Evolutionary conservation across 208 protist genomes (phyloP).

Genomic region (Trypanosomatidae sp.): DNA sequence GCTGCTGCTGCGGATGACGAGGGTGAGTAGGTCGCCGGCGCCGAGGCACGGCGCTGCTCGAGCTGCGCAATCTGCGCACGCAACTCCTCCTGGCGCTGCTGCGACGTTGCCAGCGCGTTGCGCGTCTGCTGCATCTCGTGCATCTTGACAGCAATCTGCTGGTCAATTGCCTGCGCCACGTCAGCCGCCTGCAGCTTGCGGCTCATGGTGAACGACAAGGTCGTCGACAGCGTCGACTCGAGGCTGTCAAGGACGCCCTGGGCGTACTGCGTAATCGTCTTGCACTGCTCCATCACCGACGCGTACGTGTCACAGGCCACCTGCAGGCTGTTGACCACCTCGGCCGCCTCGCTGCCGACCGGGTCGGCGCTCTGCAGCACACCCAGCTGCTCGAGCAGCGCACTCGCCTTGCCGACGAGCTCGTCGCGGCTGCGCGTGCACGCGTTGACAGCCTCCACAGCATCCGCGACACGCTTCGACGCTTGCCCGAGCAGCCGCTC

Average conservation of each 20-base stretch:
- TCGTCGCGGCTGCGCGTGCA: slow-evolving; percentile 19
- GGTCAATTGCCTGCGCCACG: slow-evolving; percentile 36
- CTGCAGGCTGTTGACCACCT: slow-evolving; percentile 63
- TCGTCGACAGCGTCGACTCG: slow-evolving; percentile 22
- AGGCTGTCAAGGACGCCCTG: slow-evolving; percentile 35
- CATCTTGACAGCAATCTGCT: slow-evolving; percentile 63
- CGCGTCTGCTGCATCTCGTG: slow-evolving; percentile 30
- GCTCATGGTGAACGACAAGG: slow-evolving; percentile 45
- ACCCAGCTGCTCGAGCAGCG: slow-evolving; percentile 27
- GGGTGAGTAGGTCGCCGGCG: too few relatives aligned
- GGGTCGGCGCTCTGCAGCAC: slow-evolving; percentile 66
- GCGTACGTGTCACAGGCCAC: slow-evolving; percentile 38
- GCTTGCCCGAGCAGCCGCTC: slow-evolving; percentile 29
- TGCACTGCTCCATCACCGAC: slow-evolving; percentile 34
- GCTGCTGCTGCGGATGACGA: slow-evolving; percentile 1
- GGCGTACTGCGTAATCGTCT: slow-evolving; percentile 20
- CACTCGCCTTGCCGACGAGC: slow-evolving; percentile 27
- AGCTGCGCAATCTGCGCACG: slow-evolving; percentile 12
- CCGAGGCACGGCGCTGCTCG: too few relatives aligned
- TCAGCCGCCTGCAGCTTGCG: slow-evolving; percentile 46
- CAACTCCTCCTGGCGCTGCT: slow-evolving; percentile 18
- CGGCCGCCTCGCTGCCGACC: slow-evolving; percentile 40
- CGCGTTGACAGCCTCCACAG: slow-evolving; percentile 36
- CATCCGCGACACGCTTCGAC: slow-evolving; percentile 35
- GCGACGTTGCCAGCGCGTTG: slow-evolving; percentile 23